A percentile compares a stretch with the other conserved stretches of the same genome.
Conservation (phyloP, 2,329 filamentous ascomycete species). For the Blastomyces emzantsi region DNA sequence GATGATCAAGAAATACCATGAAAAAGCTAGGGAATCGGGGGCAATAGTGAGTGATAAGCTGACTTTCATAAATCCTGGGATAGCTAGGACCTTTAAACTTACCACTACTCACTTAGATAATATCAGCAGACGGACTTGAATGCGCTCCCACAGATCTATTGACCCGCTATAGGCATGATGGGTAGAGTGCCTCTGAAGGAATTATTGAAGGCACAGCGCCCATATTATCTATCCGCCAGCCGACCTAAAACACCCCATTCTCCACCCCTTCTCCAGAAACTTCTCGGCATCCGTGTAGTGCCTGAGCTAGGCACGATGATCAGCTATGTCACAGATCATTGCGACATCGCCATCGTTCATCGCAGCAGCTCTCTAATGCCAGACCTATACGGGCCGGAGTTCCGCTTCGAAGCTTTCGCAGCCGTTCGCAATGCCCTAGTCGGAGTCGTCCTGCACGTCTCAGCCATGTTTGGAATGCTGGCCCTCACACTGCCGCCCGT, state of each 20-base stretch:
- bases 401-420: slow-evolving; percentile 50
- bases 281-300: slow-evolving; percentile 46
- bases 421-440: slow-evolving; percentile 42
- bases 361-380: slow-evolving; percentile 51
- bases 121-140: slow-evolving; percentile 53
- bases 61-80: neutral
- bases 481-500: slow-evolving; percentile 45
- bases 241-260: slow-evolving; percentile 26
- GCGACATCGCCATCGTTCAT: slow-evolving; percentile 50
- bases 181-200: slow-evolving; percentile 39
- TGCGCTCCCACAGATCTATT: slow-evolving; percentile 52
- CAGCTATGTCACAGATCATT: slow-evolving; percentile 43
- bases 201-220: slow-evolving; percentile 40
- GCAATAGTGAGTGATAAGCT: slow-evolving; percentile 44
- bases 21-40: slow-evolving; percentile 49
- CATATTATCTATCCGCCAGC: slow-evolving; percentile 39
- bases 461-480: slow-evolving; percentile 38
- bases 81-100: slow-evolving; percentile 8
- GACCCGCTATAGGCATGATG: slow-evolving; percentile 47
- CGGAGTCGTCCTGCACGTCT: slow-evolving; percentile 43
- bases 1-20: slow-evolving; percentile 54
- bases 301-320: slow-evolving; percentile 52
- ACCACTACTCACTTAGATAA: slow-evolving; percentile 37
- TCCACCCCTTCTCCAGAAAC: slow-evolving; percentile 19
- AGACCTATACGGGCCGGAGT: slow-evolving; percentile 49